Conservation (phyloP, 768 basidiomycete genomes). For the Leucocoprinus leucothites region DNA sequence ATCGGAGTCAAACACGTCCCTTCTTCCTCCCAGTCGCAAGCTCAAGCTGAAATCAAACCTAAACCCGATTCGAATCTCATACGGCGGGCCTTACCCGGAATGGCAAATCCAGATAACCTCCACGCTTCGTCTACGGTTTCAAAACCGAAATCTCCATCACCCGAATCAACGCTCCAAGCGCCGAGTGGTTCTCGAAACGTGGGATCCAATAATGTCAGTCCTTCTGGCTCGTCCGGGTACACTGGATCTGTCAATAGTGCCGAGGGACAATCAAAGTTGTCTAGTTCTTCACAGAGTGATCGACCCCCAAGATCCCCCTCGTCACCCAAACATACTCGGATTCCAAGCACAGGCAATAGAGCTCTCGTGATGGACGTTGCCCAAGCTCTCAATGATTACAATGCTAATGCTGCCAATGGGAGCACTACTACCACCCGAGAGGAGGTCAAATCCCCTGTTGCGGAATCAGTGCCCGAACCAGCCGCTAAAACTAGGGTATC, state of each 20-base stretch:
- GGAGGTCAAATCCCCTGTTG: conserved; percentile 9
- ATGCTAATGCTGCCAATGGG: neutral
- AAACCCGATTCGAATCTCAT: conserved; percentile 7
- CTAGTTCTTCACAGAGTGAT: conserved; percentile 18
- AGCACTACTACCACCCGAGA: neutral
- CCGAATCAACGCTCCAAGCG: conserved; percentile 4
- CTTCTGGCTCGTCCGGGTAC: conserved; percentile 2
- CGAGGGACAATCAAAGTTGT: conserved; percentile 1
- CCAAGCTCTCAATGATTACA: conserved; percentile 46
- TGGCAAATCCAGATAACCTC: conserved; percentile 18
- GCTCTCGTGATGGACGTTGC: conserved; percentile 80
- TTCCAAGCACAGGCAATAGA: conserved; percentile 66
- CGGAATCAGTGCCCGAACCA: conserved; percentile 7
- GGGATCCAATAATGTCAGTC: conserved; percentile 1
- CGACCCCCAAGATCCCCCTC: conserved; percentile 22
- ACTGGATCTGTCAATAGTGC: neutral
- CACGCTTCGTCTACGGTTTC: neutral
- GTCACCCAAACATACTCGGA: conserved; percentile 47
- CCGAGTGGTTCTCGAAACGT: neutral
- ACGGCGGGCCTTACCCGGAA: conserved; percentile 41
- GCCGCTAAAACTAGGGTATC: conserved; percentile 21
- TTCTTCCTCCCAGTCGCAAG: neutral
- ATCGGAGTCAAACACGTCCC: conserved; percentile 26
- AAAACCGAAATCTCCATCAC: conserved; percentile 5
- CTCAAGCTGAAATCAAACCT: neutral